Conservation (phyloP, 176 grass and related monocot species). For the Dactylis glomerata region DNA sequence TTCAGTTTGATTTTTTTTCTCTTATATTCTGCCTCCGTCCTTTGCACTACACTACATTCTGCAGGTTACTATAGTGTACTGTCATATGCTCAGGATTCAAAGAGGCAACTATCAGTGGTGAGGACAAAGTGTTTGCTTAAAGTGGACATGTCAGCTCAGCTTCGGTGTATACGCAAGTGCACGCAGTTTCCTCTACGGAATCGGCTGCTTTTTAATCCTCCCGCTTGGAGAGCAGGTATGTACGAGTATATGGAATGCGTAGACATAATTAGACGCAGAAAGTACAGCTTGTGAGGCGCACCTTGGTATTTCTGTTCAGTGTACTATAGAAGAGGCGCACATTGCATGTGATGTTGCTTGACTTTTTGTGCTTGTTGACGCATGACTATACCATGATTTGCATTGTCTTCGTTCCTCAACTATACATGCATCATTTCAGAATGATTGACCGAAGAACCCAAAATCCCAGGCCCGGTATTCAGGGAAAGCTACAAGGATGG, state of each 20-base stretch:
- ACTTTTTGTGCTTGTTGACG: constrained; percentile 1
- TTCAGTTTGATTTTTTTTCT: no score
- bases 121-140: not conserved
- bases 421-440: not conserved
- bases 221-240: no score
- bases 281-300: not conserved
- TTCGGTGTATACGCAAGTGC: not conserved
- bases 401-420: no score
- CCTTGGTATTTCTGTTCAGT: not conserved
- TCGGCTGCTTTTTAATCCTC: no score
- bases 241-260: no score
- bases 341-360: constrained; percentile 19
- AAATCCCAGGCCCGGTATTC: not conserved
- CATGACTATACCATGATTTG: no score
- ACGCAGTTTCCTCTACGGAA: no score
- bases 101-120: not conserved
- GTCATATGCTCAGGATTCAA: no score
- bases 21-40: no score
- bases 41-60: no score
- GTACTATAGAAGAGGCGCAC: not conserved
- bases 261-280: no score
- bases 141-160: not conserved
- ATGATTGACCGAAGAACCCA: not conserved
- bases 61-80: no score
- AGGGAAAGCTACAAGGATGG: not conserved